Conservation (phyloP, 306 rosid species). For the Quercus parvula region DNA sequence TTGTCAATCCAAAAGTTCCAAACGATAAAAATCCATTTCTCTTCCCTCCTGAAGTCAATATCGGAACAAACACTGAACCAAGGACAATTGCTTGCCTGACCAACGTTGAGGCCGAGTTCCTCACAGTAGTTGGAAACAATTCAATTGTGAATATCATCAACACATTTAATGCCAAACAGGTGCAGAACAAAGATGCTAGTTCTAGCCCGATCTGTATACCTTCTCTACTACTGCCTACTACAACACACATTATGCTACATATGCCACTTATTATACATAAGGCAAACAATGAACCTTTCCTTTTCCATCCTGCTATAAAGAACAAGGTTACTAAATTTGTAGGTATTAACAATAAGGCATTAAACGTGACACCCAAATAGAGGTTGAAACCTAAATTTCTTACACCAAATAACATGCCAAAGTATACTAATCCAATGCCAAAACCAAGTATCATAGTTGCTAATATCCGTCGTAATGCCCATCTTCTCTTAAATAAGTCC, state of each 20-base stretch:
- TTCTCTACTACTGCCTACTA: neutral
- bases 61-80: conserved; percentile 24
- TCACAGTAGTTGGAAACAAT: conserved; percentile 48
- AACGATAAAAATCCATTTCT: conserved; percentile 16
- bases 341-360: conserved; percentile 37
- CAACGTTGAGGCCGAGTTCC: conserved; percentile 39
- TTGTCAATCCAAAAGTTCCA: conserved; percentile 20
- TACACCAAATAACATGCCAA: conserved; percentile 41
- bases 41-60: conserved; percentile 31
- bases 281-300: conserved; percentile 20
- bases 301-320: neutral
- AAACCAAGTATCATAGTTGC: conserved; percentile 17
- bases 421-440: conserved; percentile 40
- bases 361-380: conserved; percentile 28
- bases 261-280: conserved; percentile 18
- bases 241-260: conserved; percentile 21
- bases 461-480: conserved; percentile 2
- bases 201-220: conserved; percentile 18
- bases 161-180: conserved; percentile 23
- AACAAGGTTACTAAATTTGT: conserved; percentile 22
- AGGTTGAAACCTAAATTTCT: conserved; percentile 39
- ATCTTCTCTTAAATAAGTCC: too few relatives aligned
- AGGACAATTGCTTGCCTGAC: conserved; percentile 32
- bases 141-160: conserved; percentile 34
- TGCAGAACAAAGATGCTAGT: conserved; percentile 31